A percentile compares a stretch with the other conserved stretches of the same genome.
These are phyloP conservation scores for Suillus weaverae DNA, from an alignment of 768 basidiomycete species.

Conservation along the genomic window DNA sequence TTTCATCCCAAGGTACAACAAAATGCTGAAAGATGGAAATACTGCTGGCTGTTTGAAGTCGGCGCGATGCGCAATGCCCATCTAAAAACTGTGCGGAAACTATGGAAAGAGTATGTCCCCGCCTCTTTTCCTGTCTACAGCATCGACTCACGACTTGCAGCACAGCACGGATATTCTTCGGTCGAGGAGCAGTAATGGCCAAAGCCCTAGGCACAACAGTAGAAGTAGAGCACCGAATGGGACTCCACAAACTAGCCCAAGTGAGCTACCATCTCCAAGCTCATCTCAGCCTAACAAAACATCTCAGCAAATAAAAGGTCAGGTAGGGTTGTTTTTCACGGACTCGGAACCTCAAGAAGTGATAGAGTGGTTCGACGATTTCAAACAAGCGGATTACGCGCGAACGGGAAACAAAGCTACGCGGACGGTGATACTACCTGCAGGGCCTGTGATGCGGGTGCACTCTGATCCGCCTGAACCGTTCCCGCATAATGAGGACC, in stretches of 20 bases:
- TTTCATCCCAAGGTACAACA: constrained; percentile 62
- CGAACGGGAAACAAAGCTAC: constrained; percentile 81
- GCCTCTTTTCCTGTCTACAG: not conserved
- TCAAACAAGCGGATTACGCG: constrained; percentile 88
- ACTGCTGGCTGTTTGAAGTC: constrained; percentile 94
- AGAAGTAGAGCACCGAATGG: constrained; percentile 82
- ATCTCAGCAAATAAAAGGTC: constrained; percentile 86
- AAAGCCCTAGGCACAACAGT: constrained; percentile 88
- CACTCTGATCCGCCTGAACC: constrained; percentile 82
- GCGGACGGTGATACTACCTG: constrained; percentile 72
- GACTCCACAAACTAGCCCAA: constrained; percentile 76
- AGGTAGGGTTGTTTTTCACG: constrained; percentile 92
- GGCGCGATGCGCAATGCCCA: constrained; percentile 95
- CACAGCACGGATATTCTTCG: constrained; percentile 89
- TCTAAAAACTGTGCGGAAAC: constrained; percentile 87
- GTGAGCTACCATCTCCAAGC: constrained; percentile 39
- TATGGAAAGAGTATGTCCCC: constrained; percentile 84
- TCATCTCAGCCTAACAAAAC: constrained; percentile 4
- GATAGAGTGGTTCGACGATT: constrained; percentile 91
- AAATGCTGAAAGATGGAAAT: constrained; percentile 86
- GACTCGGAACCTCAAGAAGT: constrained; percentile 89
- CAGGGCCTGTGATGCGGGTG: constrained; percentile 81
- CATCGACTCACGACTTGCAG: constrained; percentile 36
- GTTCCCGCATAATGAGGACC: constrained; percentile 97
- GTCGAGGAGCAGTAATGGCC: constrained; percentile 86